Base-by-base conservation (phyloP, 2,329 filamentous ascomycete species). In the Podosphaera leucotricha region DNA sequence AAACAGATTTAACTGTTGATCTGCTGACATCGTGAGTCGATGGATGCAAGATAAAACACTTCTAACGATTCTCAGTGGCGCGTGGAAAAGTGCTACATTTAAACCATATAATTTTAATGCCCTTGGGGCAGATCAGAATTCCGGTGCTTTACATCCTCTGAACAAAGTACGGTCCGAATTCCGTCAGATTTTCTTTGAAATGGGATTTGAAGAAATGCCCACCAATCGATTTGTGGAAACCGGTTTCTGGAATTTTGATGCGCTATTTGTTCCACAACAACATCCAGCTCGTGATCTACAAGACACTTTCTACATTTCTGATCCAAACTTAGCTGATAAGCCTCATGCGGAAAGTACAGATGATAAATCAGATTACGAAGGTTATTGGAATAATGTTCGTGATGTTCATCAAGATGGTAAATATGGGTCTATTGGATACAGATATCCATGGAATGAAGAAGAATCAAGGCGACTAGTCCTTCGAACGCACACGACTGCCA, bases 161-260 rank as follows among this genome's bases (percentile, higher is more conserved):
- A 94, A 85, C 66, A 95, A 95, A 68, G 87, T 95, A 55, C 80
- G 90, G 54, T 74, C 83, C 55, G 90, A 95, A 64, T 93, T 98
- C 71, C 72, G 90, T 46, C 81, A 90, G 59, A 94, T 98, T 59
- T 98, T 98, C 75, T 95, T 98, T 64, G 85, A 93, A 60, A 92
- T 93, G 77, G 90, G 87, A 44, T 98, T 95, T 66, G 78, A 87
- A 57, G 90, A 98, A 67, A 95, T 98, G 90, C 82, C 86, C 13
- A 94, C 87, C 42, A 80, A 80, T 64, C 75, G 82, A 60, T 94
- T 78, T 60, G 86, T 95, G 49, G 90, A 98, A 65, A 87, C 86
- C 11, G 86, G 87, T 40, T 94, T 95, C 76, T 98, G 90, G 85
- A 95, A 95, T 64, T 95, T 95, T 62, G 87, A 95, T 58, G 77